These are phyloP conservation scores for Chrysoporthe puriensis DNA, from an alignment of 2,329 filamentous ascomycete species.

Conservation along the genomic window DNA sequence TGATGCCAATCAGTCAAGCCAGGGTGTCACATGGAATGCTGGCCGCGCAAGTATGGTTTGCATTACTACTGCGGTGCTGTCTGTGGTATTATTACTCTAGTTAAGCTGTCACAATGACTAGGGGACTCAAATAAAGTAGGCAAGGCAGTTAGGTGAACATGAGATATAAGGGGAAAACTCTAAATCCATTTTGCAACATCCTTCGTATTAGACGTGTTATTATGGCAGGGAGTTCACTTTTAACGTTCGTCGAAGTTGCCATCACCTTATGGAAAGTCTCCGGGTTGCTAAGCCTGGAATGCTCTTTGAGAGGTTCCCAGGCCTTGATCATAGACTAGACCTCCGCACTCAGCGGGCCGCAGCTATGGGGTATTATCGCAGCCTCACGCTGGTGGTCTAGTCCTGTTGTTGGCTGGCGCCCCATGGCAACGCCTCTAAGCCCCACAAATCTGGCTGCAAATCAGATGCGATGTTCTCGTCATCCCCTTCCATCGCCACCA, in stretches of 20 bases:
- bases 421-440: not conserved
- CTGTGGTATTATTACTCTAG: not conserved
- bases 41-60: not conserved
- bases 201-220: no score
- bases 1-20: not conserved
- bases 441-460: not conserved
- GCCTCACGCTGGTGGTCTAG: no score
- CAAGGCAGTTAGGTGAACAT: no score
- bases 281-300: constrained; percentile 9
- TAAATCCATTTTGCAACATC: no score
- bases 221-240: no score
- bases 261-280: not conserved
- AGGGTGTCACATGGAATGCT: not conserved
- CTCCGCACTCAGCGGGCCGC: constrained; percentile 6
- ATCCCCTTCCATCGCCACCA: constrained; percentile 29
- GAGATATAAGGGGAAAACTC: no score
- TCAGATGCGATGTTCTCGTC: not conserved
- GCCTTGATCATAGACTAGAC: constrained; percentile 9
- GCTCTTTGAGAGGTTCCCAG: constrained; percentile 13
- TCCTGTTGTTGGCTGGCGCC: not conserved
- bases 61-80: not conserved
- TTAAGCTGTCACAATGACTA: not conserved
- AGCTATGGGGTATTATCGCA: no score
- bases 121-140: no score
- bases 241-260: not conserved